Evolutionary conservation across 2,329 filamentous ascomycete species (phyloP).

Genomic region (Calonectria pteridis): DNA sequence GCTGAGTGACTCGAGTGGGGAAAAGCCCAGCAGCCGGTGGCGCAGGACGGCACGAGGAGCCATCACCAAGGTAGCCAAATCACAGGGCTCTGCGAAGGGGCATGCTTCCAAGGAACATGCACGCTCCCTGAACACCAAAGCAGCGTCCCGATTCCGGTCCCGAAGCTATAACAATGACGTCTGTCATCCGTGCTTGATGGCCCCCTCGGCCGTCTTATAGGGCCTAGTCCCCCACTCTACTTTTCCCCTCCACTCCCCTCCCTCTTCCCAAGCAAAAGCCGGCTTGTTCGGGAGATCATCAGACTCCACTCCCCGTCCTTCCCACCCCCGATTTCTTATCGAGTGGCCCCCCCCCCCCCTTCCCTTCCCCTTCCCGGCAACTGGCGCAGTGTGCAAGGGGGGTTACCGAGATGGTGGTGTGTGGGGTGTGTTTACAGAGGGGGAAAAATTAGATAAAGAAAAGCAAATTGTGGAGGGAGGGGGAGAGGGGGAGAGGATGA

Average conservation of each 20-base stretch:
- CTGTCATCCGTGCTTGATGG: background rate
- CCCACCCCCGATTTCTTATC: background rate
- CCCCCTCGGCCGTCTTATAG: background rate
- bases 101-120: background rate
- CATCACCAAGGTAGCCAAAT: background rate
- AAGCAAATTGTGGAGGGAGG: background rate
- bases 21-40: background rate
- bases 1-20: background rate
- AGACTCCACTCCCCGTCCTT: conserved; percentile 9
- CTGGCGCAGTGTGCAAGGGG: background rate
- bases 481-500: background rate
- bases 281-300: conserved; percentile 15
- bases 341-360: background rate
- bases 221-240: background rate
- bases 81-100: background rate
- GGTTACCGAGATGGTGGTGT: background rate
- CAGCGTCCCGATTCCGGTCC: background rate
- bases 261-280: too few species aligned
- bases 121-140: too few species aligned
- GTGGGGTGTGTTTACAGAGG: background rate
- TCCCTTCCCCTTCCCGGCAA: background rate
- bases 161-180: background rate
- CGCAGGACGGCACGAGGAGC: background rate
- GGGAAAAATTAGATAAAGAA: background rate
- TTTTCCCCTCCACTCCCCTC: background rate